A percentile compares a stretch with the other conserved stretches of the same genome.
These are phyloP conservation scores for Suillus cothurnatus DNA, from an alignment of 768 basidiomycete species.

Conservation along the genomic window DNA sequence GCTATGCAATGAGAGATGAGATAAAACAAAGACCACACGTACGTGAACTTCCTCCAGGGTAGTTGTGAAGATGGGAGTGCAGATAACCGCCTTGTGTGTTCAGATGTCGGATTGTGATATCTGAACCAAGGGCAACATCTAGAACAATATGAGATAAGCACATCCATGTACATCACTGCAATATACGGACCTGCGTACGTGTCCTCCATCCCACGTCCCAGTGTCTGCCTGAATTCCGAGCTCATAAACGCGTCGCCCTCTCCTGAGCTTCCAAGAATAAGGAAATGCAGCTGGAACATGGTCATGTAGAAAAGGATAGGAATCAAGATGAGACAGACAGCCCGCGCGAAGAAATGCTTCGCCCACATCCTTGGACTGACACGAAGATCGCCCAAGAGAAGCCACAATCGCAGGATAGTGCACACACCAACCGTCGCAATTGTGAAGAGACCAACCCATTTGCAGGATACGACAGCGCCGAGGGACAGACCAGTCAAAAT, in stretches of 20 bases:
- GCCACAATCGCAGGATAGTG: slow-evolving; percentile 87
- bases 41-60: slow-evolving; percentile 92
- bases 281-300: slow-evolving; percentile 96
- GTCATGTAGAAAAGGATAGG: slow-evolving; percentile 91
- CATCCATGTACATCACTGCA: not conserved
- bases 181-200: slow-evolving; percentile 81
- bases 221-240: slow-evolving; percentile 96
- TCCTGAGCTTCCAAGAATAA: slow-evolving; percentile 84
- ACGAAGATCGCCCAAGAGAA: slow-evolving; percentile 82
- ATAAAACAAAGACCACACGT: slow-evolving; percentile 29
- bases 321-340: slow-evolving; percentile 84
- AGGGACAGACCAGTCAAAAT: slow-evolving; percentile 83
- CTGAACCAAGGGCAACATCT: slow-evolving; percentile 88
- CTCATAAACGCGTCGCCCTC: slow-evolving; percentile 99
- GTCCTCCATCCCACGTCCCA: slow-evolving; percentile 87
- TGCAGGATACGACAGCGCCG: slow-evolving; percentile 91
- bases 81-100: slow-evolving; percentile 99
- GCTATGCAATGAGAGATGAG: not conserved
- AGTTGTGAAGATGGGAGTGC: slow-evolving; percentile 90
- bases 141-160: slow-evolving; percentile 2
- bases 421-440: slow-evolving; percentile 90
- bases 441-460: slow-evolving; percentile 99
- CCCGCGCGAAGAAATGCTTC: slow-evolving; percentile 83
- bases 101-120: slow-evolving; percentile 81
- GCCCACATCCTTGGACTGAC: slow-evolving; percentile 76